A percentile compares a stretch with the other conserved stretches of the same genome.
These are phyloP conservation scores for Nicotiana obtusifolia DNA, from an alignment of 257 asterid species.

Conservation along the genomic window DNA sequence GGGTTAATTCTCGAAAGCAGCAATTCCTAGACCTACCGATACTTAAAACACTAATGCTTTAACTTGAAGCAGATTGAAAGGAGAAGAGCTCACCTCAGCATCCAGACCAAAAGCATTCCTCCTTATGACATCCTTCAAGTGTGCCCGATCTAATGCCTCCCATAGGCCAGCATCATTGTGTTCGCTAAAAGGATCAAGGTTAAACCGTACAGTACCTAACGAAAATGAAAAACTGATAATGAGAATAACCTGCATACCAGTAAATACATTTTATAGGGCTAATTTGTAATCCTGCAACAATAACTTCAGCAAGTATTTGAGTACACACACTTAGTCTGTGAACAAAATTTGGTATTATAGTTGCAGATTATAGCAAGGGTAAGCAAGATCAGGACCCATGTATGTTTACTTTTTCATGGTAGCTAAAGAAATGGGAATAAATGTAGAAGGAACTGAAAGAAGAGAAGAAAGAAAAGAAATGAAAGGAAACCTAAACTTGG, in stretches of 20 bases:
- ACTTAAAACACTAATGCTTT: background rate
- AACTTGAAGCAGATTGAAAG: constrained; percentile 1
- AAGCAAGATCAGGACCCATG: background rate
- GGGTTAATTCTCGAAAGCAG: background rate
- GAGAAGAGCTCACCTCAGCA: constrained; percentile 53
- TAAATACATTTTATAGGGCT: background rate
- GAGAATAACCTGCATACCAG: background rate
- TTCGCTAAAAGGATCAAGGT: constrained; percentile 84
- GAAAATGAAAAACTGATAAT: background rate
- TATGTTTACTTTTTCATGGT: background rate
- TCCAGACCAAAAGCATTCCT: constrained; percentile 65
- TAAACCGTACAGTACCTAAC: constrained; percentile 71
- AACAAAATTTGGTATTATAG: background rate
- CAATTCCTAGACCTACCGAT: background rate
- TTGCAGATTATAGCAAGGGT: background rate
- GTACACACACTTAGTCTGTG: background rate
- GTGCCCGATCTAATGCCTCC: constrained; percentile 89
- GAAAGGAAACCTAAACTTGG: background rate
- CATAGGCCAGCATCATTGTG: constrained; percentile 76
- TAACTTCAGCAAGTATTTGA: background rate
- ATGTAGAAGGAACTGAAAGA: background rate
- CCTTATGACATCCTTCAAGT: constrained; percentile 67
- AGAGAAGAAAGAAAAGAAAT: background rate
- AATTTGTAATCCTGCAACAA: background rate
- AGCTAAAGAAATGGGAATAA: background rate